These are phyloP conservation scores for Sarcodon sp. DNA, from an alignment of 768 basidiomycete species.

Conservation along the genomic window DNA sequence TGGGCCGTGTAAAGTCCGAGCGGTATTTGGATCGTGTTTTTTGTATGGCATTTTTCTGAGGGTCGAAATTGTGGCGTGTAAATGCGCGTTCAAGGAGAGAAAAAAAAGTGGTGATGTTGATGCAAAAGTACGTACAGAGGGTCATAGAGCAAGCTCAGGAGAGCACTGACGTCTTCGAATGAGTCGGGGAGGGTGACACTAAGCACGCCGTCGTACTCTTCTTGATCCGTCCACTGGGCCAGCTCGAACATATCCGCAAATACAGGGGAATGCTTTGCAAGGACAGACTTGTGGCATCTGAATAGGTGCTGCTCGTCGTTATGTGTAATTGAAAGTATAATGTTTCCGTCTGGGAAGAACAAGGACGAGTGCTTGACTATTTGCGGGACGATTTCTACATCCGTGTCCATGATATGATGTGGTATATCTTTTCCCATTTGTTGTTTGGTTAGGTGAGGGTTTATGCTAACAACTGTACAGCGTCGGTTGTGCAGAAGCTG, in stretches of 20 bases:
- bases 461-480: too few species aligned
- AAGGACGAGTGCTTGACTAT: not conserved
- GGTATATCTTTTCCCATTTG: too few species aligned
- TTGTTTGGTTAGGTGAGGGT: too few species aligned
- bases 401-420: not conserved
- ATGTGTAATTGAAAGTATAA: constrained; percentile 4
- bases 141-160: not conserved
- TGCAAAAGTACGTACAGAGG: not conserved
- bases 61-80: not conserved
- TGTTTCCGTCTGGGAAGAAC: constrained; percentile 9
- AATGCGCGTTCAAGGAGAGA: not conserved
- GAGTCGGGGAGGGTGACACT: not conserved
- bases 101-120: not conserved
- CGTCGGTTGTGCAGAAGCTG: too few species aligned
- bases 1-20: not conserved
- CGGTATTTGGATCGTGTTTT: not conserved
- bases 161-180: not conserved
- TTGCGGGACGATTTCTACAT: not conserved
- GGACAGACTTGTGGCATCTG: constrained; percentile 7
- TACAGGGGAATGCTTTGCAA: constrained; percentile 7
- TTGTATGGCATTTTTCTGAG: not conserved
- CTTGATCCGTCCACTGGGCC: not conserved
- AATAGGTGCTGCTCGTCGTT: constrained; percentile 3
- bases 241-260: constrained; percentile 7
- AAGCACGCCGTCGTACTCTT: not conserved